Conservation (phyloP, 148 eudicot species). For the Fagopyrum tataricum region DNA sequence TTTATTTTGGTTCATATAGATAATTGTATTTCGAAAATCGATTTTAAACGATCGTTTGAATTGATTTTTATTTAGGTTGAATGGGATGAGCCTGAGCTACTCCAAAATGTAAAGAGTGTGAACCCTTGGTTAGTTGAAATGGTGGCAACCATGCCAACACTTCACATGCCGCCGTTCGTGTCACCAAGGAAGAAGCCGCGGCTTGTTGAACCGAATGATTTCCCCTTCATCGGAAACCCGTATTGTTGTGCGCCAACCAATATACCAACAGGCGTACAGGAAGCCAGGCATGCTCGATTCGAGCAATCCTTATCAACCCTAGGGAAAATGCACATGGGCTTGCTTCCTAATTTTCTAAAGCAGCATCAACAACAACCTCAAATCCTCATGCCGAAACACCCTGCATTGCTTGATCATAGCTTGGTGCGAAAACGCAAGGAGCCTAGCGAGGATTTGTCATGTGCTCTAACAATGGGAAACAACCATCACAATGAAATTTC, state of each 20-base stretch:
- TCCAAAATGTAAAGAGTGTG: constrained; percentile 41
- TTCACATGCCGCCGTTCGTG: constrained; percentile 34
- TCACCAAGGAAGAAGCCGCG: constrained; percentile 39
- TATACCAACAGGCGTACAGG: constrained; percentile 92
- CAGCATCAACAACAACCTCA: not conserved
- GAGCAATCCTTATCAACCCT: constrained; percentile 54
- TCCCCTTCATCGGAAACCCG: constrained; percentile 24
- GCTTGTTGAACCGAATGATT: constrained; percentile 24
- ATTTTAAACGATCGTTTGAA: not conserved
- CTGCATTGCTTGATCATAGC: constrained; percentile 14
- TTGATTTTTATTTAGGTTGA: constrained; percentile 24
- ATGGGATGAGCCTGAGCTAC: constrained; percentile 45
- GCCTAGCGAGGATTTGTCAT: constrained; percentile 26
- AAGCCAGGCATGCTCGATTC: constrained; percentile 98
- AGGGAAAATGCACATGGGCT: constrained; percentile 55
- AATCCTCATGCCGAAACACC: not conserved
- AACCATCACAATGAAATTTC: constrained; percentile 20
- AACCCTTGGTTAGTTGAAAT: constrained; percentile 44
- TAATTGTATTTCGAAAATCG: not conserved
- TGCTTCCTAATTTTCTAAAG: constrained; percentile 24
- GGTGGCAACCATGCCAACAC: constrained; percentile 33
- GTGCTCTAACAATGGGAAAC: constrained; percentile 48
- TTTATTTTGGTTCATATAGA: not conserved
- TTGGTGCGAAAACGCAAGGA: constrained; percentile 19
- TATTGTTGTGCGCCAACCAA: constrained; percentile 41